Evolutionary conservation across 179 eudicot species (phyloP).

Genomic region (Drosera spatulata): DNA sequence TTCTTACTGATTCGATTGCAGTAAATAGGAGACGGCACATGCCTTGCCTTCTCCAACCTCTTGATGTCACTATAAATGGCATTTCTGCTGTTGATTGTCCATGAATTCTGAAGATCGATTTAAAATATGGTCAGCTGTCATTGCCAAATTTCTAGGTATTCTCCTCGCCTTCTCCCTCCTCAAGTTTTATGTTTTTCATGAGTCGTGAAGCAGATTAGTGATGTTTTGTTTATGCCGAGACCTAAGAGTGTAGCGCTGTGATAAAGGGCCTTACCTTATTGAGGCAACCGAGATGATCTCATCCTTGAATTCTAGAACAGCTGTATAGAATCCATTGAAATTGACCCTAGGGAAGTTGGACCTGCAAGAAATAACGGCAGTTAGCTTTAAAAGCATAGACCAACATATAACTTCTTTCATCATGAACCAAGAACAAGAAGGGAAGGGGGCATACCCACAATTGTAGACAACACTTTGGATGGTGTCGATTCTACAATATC

Average conservation of each 20-base stretch:
- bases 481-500: slow-evolving; percentile 26
- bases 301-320: slow-evolving; percentile 11
- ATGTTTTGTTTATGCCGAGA: background rate
- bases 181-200: background rate
- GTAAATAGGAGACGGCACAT: slow-evolving; percentile 5
- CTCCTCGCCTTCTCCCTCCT: background rate
- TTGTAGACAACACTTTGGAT: slow-evolving; percentile 33
- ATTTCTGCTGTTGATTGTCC: slow-evolving; percentile 21
- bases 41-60: slow-evolving; percentile 7
- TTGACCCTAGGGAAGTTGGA: slow-evolving; percentile 25
- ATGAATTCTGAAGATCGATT: slow-evolving; percentile 13
- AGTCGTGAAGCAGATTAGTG: background rate
- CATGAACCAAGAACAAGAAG: background rate
- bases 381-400: background rate
- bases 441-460: slow-evolving; percentile 21
- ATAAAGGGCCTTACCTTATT: slow-evolving; percentile 16
- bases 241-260: background rate
- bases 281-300: slow-evolving; percentile 19
- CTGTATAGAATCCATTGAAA: slow-evolving; percentile 28
- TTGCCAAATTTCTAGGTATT: background rate
- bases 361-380: slow-evolving; percentile 5
- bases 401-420: background rate
- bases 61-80: slow-evolving; percentile 23
- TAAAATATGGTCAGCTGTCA: background rate
- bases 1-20: slow-evolving; percentile 17